Percentiles rank a stretch among this genome's conserved stretches.
Conservation (phyloP, 768 basidiomycete genomes). For the Leucosporidium creatinivorum region DNA sequence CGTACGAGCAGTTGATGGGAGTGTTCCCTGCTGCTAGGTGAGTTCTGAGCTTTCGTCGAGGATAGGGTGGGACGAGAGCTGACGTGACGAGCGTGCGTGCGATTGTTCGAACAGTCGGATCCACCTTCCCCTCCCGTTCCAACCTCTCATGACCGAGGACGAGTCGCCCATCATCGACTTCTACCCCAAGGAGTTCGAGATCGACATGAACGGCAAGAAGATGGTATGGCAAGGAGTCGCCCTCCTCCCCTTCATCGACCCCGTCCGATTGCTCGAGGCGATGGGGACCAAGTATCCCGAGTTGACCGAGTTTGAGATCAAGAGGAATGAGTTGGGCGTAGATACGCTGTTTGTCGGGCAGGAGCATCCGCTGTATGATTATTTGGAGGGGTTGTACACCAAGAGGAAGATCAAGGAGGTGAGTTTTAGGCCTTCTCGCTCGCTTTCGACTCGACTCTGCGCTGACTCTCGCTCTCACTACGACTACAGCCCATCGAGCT, state of each 20-base stretch:
- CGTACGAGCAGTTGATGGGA: conserved; percentile 95
- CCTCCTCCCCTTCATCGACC: conserved; percentile 87
- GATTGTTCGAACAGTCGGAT: conserved; percentile 54
- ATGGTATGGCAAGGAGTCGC: conserved; percentile 99
- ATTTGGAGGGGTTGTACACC: conserved; percentile 80
- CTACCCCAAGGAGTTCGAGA: conserved; percentile 82
- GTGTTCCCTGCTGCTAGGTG: conserved; percentile 93
- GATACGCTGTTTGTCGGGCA: conserved; percentile 75
- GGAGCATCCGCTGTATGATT: conserved; percentile 76
- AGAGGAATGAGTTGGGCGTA: conserved; percentile 76
- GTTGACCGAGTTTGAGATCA: conserved; percentile 71
- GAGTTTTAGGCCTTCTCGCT: conserved; percentile 38
- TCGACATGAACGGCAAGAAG: conserved; percentile 99
- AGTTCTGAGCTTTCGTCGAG: conserved; percentile 18
- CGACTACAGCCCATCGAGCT: conserved; percentile 61
- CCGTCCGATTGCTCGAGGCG: conserved; percentile 69
- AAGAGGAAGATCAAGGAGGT: conserved; percentile 77
- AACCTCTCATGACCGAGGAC: conserved; percentile 73
- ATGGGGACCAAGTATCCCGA: conserved; percentile 56
- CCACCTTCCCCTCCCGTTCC: conserved; percentile 82
- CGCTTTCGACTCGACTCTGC: neutral
- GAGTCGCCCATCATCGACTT: conserved; percentile 93
- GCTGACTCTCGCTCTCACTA: neutral
- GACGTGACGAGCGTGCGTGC: conserved; percentile 1
- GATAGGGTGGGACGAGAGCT: neutral